Percentiles rank a stretch among this genome's conserved stretches.
Conservation (phyloP, 2,329 filamentous ascomycete genomes). For the Colletotrichum australisinense region DNA sequence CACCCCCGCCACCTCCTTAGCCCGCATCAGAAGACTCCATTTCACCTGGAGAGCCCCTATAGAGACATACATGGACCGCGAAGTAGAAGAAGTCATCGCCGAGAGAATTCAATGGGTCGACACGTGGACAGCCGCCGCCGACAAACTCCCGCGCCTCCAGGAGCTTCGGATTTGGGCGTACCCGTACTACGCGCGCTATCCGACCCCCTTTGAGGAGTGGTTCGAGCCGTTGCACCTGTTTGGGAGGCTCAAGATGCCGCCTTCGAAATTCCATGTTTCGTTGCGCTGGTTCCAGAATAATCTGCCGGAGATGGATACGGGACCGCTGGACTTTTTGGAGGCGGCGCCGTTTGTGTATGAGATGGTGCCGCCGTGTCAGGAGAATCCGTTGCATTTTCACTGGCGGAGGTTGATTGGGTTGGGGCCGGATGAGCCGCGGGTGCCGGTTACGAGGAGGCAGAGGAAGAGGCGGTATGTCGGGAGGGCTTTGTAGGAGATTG, state of each 20-base stretch:
- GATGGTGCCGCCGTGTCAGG: not conserved
- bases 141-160: conserved; percentile 5
- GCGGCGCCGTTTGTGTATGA: conserved; percentile 25
- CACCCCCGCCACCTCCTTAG: not conserved
- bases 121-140: not conserved
- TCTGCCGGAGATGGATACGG: conserved; percentile 2
- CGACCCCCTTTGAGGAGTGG: conserved; percentile 29
- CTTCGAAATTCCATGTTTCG: not conserved
- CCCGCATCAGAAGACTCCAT: conserved; percentile 6
- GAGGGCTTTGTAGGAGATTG: not conserved
- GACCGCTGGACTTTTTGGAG: conserved; percentile 17
- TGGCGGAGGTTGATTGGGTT: conserved; percentile 21
- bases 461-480: conserved; percentile 3
- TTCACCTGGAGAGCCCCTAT: conserved; percentile 22
- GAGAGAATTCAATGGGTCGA: conserved; percentile 9
- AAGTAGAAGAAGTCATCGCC: not conserved
- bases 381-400: conserved; percentile 23
- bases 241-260: not conserved
- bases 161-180: conserved; percentile 26
- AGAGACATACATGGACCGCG: conserved; percentile 16
- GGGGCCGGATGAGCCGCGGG: conserved; percentile 1
- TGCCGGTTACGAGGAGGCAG: conserved; percentile 9
- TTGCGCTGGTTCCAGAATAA: conserved; percentile 26
- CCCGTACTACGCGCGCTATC: conserved; percentile 22
- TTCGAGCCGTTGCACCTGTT: conserved; percentile 20